Base-by-base conservation (phyloP, 2,329 filamentous ascomycete species). In the Exserohilum rostratum region DNA sequence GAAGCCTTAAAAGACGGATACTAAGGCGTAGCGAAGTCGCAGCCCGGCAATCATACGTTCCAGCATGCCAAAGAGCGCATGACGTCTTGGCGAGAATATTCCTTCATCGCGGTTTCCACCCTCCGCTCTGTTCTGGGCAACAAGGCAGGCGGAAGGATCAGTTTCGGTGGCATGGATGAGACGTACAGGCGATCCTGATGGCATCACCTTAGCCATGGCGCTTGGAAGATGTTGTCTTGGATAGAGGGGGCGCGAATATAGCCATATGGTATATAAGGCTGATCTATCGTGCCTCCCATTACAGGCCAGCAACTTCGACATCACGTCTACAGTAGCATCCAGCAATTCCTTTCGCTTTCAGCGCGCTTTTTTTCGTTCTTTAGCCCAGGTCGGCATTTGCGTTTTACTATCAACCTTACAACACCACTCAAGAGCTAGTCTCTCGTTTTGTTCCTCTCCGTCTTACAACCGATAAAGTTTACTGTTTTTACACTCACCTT, bases 31-130 rank as follows among this genome's bases (percentile, higher is more conserved):
- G 46, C 67, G 65, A 69, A 60, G 71, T 72, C 64, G 60, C 68
- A 70, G 59, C 49, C 64, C 52, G 70, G 51, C 60, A 65, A 72
- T 73, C 70, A 73, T 59, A 72, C 69, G 66, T 68, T 63, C 64
- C 64, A 70, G 62, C 60, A 67, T 45, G 50, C 64, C 52, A 53
- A 46, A 68, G 58, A 66, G 30, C 52, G 70, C 71, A 70, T 74
- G 57, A 69, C 50, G 44, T 55, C 67, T 67, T 66, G 63, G 65
- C 69, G 54, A 13, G 43, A 58, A 50, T 48, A 38, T 53, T 60
- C 63, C 62, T 60, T 58, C 59, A 59, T 58, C 67, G 64, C 66
- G 49, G 65, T 62, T 60, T 49, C 30, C 13, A 39, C 25, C 13
- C 50, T 53, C 37, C n/a, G 22, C 51, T 31, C 17, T 44, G 52